Base-by-base conservation (phyloP, 305 asterid genomes). In the Solanum hybrid region DNA sequence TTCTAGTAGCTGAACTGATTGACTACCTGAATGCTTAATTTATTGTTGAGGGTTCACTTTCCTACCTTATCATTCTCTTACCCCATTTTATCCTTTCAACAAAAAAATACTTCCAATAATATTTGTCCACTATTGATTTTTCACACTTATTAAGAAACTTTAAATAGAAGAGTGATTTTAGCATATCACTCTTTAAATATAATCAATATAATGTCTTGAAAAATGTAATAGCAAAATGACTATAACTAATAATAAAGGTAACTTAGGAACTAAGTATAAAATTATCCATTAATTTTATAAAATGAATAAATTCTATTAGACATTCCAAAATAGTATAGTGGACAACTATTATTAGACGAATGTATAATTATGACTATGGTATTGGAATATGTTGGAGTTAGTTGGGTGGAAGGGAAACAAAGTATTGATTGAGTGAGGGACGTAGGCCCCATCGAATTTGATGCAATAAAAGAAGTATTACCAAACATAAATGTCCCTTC, bases 321-420 rank as follows among this genome's bases (percentile, higher is more conserved):
- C 15, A 40, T 11, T 0, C 0, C 0, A 40, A 40, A 38, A 40
- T 11, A 40, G 0, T 5, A 45, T 51, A 51, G 1, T 0, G 3
- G n/a, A 51, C 3, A 51, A 51, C 0, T 51, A 15, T 51, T 51
- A 51, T 51, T 51, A 51, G 22, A 15, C 19, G 22, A 1, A 5
- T 0, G 64, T 15, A 1, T 51, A 15, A 14, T 51, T n/a, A 35
- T 19, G 7, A 78, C 29, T 22, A 77, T 78, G 26, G 15, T 15
- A 40, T 27, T 42, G 86, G 37, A 81, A 40, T 26, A 27, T 80
- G 12, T 40, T 40, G 7, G 36, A 40, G 24, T 26, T 80, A 80
- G 37, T 42, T 15, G 27, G 71, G 37, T 42, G 4, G 37, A 40
- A 26, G 45, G 37, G 86, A 42, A 15, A 40, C 86, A 81, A 81